Base-by-base conservation (phyloP, 129 eudicot species). In the Helianthus annuus region DNA sequence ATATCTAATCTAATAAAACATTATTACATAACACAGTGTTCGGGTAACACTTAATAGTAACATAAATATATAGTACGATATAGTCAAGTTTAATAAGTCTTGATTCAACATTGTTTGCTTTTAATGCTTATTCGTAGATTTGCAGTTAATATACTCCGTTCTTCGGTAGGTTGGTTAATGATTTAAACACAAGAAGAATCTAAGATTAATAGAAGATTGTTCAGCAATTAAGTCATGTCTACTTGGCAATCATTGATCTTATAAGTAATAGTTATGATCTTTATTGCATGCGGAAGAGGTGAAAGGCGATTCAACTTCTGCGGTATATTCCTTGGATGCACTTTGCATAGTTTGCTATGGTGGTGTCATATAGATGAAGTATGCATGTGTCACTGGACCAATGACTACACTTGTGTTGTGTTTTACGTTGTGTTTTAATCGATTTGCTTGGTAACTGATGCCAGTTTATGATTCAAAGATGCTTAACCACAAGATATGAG, bases 401-500 rank as follows among this genome's bases (percentile, higher is more conserved):
- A 27, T 14, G 48, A 34, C 34, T 24, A 24, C 48, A 61, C 64
- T 62, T 29, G 48, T 73, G 48, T 34, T 48, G 53, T 61, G 8
- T 73, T 54, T 73, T 70, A 62, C 63, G 6, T 27, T 12, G 70
- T 74, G 42, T 13, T 12, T 51, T 53, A 19, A 64, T 74, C 6
- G 24, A 22, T 54, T 52, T 73, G 70, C 64, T 62, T 73, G 39
- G 27, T 61, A 15, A 12, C 56, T 44, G 55, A 71, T 71, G 57
- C 1, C 32, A 58, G 8, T 44, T 48, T 67, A 13, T 9, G 57
- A 56, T 71, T 71, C 16, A 42, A 58, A 60, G 44, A 71, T 17
- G 56, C 40, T 22, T 54, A 42, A 44, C 45, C 15, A 58, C 42
- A 40, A 54, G 36, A 17, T 15, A 67, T 14, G 58, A 48, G 46